Percentiles rank a stretch among this genome's conserved stretches.
phyloP scores from a whole-genome alignment of 768 basidiomycete species.

The Leccinum rimulosum region DNA sequence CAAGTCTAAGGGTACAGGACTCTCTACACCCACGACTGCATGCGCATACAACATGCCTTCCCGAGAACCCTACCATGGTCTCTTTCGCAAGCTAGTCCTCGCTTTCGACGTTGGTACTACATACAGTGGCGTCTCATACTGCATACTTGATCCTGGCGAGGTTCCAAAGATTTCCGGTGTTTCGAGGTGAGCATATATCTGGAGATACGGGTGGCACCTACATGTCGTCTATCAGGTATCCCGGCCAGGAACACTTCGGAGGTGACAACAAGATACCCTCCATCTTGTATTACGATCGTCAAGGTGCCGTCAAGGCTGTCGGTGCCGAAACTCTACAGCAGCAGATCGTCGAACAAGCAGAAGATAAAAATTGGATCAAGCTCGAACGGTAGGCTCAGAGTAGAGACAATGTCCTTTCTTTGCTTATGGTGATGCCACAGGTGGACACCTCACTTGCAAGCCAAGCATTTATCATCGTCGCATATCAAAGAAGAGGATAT shows the following conservation, averaged over 20 bases:
- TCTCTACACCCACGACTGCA: not conserved
- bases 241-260: conserved; percentile 43
- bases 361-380: conserved; percentile 38
- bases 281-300: conserved; percentile 44
- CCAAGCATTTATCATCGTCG: conserved; percentile 24
- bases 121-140: conserved; percentile 38
- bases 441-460: conserved; percentile 37
- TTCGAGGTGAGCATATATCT: conserved; percentile 18
- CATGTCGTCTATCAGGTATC: conserved; percentile 35
- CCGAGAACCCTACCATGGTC: conserved; percentile 36
- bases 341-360: conserved; percentile 37
- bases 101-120: conserved; percentile 28
- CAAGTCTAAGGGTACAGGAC: not conserved
- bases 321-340: conserved; percentile 43
- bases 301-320: conserved; percentile 38
- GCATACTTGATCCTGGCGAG: conserved; percentile 36
- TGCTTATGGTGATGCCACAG: conserved; percentile 7
- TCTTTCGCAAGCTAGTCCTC: conserved; percentile 39
- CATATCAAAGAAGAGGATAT: conserved; percentile 24
- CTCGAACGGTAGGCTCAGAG: conserved; percentile 36
- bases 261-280: conserved; percentile 51
- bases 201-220: not conserved
- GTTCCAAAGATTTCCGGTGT: conserved; percentile 30
- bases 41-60: conserved; percentile 22
- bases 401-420: not conserved